Percentiles rank a stretch among this genome's conserved stretches.
These are phyloP conservation scores for Penicillium glabrum DNA, from an alignment of 2,329 filamentous ascomycete species.

Conservation along the genomic window DNA sequence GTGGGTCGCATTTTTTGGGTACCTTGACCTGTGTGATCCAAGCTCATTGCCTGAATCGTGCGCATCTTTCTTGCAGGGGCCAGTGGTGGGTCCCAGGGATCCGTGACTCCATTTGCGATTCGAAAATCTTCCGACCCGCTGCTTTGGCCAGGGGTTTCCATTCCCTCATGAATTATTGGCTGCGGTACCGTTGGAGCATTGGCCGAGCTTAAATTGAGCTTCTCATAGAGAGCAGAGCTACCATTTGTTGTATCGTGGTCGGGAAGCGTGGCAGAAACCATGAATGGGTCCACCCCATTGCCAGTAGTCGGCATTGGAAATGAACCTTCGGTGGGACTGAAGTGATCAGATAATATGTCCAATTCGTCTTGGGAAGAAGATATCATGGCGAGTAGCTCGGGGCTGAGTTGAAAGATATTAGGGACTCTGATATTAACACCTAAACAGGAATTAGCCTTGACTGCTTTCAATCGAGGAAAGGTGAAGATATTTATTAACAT, in stretches of 20 bases:
- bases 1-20: constrained; percentile 65
- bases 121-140: constrained; percentile 44
- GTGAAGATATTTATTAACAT: constrained; percentile 17
- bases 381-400: constrained; percentile 59
- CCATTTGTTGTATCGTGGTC: constrained; percentile 37
- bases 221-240: constrained; percentile 50
- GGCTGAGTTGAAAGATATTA: constrained; percentile 80
- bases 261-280: constrained; percentile 31
- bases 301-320: constrained; percentile 39
- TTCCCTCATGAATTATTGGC: constrained; percentile 50
- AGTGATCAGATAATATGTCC: constrained; percentile 32
- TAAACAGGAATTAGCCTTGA: constrained; percentile 25
- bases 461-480: not conserved
- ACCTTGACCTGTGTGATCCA: constrained; percentile 53
- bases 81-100: constrained; percentile 44
- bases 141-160: constrained; percentile 63
- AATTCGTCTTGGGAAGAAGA: constrained; percentile 34
- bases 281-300: constrained; percentile 46
- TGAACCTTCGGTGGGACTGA: constrained; percentile 28
- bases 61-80: constrained; percentile 52
- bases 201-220: constrained; percentile 48
- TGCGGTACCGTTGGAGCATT: constrained; percentile 38
- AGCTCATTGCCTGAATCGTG: constrained; percentile 54
- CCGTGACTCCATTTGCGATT: constrained; percentile 29
- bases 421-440: constrained; percentile 76